Evolutionary conservation across 1,284 basidiomycete species (phyloP).

Genomic region (Ustilago cynodontis): DNA sequence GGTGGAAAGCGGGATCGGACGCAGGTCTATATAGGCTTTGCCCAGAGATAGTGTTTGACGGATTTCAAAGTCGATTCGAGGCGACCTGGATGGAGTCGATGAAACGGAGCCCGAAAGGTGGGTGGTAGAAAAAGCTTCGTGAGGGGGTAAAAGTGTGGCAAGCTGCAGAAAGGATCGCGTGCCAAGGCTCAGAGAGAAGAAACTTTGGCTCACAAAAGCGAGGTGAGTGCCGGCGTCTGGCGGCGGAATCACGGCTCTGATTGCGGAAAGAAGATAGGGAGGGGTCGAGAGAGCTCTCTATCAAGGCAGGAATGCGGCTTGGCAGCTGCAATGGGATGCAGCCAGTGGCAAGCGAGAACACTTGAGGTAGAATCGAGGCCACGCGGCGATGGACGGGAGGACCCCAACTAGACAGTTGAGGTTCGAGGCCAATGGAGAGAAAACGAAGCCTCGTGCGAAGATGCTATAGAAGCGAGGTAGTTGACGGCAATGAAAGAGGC

Average conservation of each 20-base stretch:
- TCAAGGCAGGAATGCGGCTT: no score
- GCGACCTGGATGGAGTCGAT: background rate
- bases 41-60: background rate
- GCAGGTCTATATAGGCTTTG: conserved; percentile 28
- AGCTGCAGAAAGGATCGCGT: conserved; percentile 10
- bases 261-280: background rate
- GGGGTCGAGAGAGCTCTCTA: background rate
- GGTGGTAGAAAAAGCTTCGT: background rate
- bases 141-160: conserved; percentile 9
- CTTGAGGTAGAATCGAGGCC: background rate
- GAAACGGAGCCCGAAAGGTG: background rate
- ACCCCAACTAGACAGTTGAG: background rate
- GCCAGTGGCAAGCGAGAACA: background rate
- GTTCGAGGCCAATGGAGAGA: background rate
- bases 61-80: conserved; percentile 10
- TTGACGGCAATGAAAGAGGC: conserved; percentile 1
- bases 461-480: conserved; percentile 13
- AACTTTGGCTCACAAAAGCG: background rate
- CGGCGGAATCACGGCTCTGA: conserved; percentile 3
- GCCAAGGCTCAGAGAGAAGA: conserved; percentile 20
- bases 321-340: conserved; percentile 2
- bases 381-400: background rate
- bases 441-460: conserved; percentile 2
- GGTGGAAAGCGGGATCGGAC: conserved; percentile 6
- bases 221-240: conserved; percentile 15